phyloP scores from a whole-genome alignment of 345 rosid genomes.

The Salix caprea region DNA sequence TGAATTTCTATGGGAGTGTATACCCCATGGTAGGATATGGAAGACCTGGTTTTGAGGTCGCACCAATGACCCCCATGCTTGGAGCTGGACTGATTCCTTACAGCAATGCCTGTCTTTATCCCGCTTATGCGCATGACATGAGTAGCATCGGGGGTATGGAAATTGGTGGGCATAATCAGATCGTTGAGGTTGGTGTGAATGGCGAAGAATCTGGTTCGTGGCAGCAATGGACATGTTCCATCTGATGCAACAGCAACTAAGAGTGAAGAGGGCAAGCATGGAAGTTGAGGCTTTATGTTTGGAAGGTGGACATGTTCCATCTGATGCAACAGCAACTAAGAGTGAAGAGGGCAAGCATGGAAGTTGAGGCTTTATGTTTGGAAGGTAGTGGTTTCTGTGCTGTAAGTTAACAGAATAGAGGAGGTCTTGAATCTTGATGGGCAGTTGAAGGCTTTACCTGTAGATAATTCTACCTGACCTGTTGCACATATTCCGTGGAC shows the following conservation, averaged over 20 bases:
- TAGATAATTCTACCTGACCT: constrained; percentile 30
- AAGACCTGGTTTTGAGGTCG: constrained; percentile 23
- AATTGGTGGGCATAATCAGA: neutral
- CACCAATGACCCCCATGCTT: constrained; percentile 34
- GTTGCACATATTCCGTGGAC: constrained; percentile 7
- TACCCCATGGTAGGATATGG: constrained; percentile 35
- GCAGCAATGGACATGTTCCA: constrained; percentile 18
- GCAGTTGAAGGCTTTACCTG: constrained; percentile 19
- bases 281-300: constrained; percentile 15
- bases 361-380: constrained; percentile 13
- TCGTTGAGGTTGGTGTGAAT: constrained; percentile 19
- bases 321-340: constrained; percentile 18
- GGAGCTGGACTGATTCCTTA: constrained; percentile 31
- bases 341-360: constrained; percentile 21
- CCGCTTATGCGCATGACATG: constrained; percentile 35
- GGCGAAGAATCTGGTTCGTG: constrained; percentile 16
- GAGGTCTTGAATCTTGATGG: constrained; percentile 14
- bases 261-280: constrained; percentile 20
- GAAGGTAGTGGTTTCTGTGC: constrained; percentile 15
- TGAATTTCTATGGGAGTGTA: constrained; percentile 29
- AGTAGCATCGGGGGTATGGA: constrained; percentile 19
- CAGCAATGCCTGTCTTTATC: constrained; percentile 24
- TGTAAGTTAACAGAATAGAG: constrained; percentile 19
- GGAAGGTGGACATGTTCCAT: no score
- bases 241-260: constrained; percentile 18